phyloP scores from a whole-genome alignment of 495 filamentous ascomycete species.

The Neurospora sp. region DNA sequence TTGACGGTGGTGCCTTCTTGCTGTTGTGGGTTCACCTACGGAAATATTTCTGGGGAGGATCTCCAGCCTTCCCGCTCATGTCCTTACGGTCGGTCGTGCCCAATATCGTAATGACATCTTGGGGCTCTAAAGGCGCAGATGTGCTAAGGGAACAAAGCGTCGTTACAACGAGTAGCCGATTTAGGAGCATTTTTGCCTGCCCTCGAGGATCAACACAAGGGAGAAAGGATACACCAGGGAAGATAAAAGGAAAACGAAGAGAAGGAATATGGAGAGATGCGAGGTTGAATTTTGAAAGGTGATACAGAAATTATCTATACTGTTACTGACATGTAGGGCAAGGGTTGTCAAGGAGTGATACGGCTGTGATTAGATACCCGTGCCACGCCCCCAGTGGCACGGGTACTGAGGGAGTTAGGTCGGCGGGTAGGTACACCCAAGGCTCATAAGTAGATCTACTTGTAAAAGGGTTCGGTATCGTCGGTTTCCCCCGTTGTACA shows the following conservation, averaged over 20 bases:
- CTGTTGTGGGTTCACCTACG: conserved; percentile 31
- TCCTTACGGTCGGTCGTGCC: conserved; percentile 21
- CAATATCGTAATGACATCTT: not conserved
- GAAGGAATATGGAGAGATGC: not conserved
- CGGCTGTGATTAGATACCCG: not conserved
- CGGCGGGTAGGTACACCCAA: not conserved
- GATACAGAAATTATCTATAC: not conserved
- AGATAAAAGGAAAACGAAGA: not conserved
- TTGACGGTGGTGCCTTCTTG: not conserved
- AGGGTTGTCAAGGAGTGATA: not conserved
- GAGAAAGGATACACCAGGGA: not conserved
- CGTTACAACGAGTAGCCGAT: not conserved
- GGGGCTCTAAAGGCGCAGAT: not conserved
- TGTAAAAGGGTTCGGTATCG: not conserved
- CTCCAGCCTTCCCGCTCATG: conserved; percentile 35
- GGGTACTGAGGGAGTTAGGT: not conserved
- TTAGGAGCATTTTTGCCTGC: not conserved
- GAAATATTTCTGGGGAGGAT: conserved; percentile 49
- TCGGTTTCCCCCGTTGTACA: not conserved
- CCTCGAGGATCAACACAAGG: not conserved
- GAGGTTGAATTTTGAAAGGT: not conserved
- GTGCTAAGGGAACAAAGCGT: not conserved
- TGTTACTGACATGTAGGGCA: not conserved
- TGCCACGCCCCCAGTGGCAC: not conserved
- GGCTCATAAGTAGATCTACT: not conserved